Base-by-base conservation (phyloP, 768 basidiomycete genomes). In the Rhodotorula diobovata region DNA sequence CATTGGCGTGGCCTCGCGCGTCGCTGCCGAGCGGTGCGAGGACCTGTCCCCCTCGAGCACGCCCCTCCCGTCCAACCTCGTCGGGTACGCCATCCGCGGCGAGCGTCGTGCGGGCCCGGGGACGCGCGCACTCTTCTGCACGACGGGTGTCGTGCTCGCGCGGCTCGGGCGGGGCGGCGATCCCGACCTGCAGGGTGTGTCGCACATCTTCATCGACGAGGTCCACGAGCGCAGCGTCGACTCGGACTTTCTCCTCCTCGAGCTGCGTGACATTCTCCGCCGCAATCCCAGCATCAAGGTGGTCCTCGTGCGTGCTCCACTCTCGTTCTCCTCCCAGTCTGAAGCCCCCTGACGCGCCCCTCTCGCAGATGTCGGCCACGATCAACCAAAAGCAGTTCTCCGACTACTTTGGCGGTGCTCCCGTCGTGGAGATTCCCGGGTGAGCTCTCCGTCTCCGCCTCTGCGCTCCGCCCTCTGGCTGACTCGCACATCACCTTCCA, bases 181-280 rank as follows among this genome's bases (percentile, higher is more conserved):
- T 73, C 84, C 83, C 2, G 79, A 82, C 48, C 81, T 96, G 25
- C 79, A 85, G 46, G 84, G 86, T 51, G 84, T 93, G 54, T 88
- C 89, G 6, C 94, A 96, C 81, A 83, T 97, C 48, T 83, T 96
- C 48, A 90, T 96, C 28, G 94, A 96, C 73, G 93, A 97, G 83
- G 93, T 91, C 16, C 93, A 97, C 77, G 93, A 97, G 80, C 87
- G 93, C 35, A 91, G 90, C 20, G 87, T 95, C 14, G 93, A 95
- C 76, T 87, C 90, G 32, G 94, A 97, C 79, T 88, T 97, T 75
- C 82, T 97, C 55, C 84, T 97, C 4, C 85, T 95, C 11, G 88
- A 94, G 78, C 82, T 96, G 35, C 87, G 88, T 69, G 89, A 91
- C 75, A 81, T 96, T 23, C 80, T 95, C 56, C 82, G 82, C 70